Evolutionary conservation across 345 rosid genomes (phyloP).

Genomic region (Eucalyptus tenuipes): DNA sequence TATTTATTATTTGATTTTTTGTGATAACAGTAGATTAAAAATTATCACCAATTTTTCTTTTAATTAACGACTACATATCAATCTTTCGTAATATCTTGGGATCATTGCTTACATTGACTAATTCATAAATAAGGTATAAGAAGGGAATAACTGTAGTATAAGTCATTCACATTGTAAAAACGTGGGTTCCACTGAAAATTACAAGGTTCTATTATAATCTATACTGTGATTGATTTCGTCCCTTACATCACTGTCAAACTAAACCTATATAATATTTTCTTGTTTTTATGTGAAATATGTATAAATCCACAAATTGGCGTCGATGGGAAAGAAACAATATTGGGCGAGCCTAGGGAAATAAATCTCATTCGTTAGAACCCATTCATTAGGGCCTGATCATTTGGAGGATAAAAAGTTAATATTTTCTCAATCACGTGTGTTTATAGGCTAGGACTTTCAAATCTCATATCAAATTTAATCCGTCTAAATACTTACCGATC

Average conservation of each 20-base stretch:
- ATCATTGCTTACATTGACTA: neutral
- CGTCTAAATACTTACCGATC: too few species aligned
- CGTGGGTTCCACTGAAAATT: neutral
- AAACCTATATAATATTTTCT: neutral
- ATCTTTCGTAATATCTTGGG: neutral
- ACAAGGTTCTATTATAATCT: neutral
- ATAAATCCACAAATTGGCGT: neutral
- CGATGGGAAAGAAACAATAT: neutral
- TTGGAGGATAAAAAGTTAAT: neutral
- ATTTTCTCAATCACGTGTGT: neutral
- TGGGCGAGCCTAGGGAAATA: neutral
- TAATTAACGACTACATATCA: neutral
- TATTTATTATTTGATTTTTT: too few species aligned
- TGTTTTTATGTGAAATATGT: neutral
- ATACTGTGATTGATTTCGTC: neutral
- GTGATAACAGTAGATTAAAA: fast-evolving
- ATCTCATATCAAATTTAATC: neutral
- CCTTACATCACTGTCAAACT: neutral
- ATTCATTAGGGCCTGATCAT: neutral
- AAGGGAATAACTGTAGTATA: neutral
- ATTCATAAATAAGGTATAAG: neutral
- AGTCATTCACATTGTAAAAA: neutral
- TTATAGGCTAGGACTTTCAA: neutral
- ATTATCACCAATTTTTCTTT: too few species aligned
- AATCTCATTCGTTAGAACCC: neutral